These are phyloP conservation scores for Hylodesmum podocarpum DNA, from an alignment of 306 rosid genomes.

Conservation along the genomic window DNA sequence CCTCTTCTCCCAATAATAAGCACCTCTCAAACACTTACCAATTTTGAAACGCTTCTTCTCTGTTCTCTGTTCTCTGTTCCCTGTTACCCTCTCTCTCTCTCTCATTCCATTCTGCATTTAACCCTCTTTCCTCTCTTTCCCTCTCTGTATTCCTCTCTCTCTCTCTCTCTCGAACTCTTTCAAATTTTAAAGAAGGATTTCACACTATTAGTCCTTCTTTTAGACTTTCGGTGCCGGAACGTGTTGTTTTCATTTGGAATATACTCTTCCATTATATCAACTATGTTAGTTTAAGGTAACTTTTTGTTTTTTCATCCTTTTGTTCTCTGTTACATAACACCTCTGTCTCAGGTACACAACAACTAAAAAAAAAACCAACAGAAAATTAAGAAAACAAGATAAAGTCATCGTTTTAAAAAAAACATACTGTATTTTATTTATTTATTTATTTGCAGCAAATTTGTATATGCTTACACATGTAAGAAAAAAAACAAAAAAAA, in stretches of 20 bases:
- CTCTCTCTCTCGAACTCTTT: slow-evolving; percentile 5
- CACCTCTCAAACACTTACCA: slow-evolving; percentile 50
- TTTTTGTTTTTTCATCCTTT: neutral
- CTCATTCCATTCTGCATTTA: neutral
- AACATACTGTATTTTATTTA: neutral
- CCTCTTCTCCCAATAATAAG: slow-evolving; percentile 54
- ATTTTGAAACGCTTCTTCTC: slow-evolving; percentile 28
- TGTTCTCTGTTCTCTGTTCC: slow-evolving; percentile 5
- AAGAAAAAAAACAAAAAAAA: no score
- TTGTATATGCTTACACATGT: neutral
- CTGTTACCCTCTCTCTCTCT: neutral
- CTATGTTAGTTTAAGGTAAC: slow-evolving; percentile 52
- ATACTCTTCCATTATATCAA: neutral
- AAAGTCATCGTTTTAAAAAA: neutral
- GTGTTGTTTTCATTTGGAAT: neutral
- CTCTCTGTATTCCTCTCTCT: neutral
- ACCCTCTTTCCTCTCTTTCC: neutral
- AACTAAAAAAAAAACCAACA: neutral
- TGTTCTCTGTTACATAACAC: neutral
- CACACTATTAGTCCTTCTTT: slow-evolving; percentile 3
- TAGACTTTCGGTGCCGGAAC: slow-evolving; percentile 21
- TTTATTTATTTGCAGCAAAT: neutral
- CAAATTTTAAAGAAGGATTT: slow-evolving; percentile 32
- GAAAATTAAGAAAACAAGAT: neutral
- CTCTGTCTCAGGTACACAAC: neutral